Conservation (phyloP, 2,329 filamentous ascomycete genomes). For the Xylaria sp. region DNA sequence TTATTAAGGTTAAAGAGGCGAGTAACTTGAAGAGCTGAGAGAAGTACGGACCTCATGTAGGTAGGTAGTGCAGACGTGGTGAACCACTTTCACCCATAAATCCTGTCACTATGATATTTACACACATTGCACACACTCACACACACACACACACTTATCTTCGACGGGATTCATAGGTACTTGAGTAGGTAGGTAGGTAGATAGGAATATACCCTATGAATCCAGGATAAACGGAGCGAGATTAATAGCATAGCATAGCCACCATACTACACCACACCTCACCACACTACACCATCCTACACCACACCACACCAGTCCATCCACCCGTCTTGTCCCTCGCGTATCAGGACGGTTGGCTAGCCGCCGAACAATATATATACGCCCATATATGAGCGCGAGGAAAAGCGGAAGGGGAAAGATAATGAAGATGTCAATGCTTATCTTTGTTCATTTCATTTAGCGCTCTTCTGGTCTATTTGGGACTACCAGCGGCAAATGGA, state of each 20-base stretch:
- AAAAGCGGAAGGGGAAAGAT: not conserved
- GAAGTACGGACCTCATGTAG: no score
- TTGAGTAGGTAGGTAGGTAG: no score
- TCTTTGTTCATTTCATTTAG: not conserved
- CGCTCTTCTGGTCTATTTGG: not conserved
- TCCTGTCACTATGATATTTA: no score
- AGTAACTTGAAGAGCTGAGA: no score
- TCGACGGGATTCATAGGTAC: no score
- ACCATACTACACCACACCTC: not conserved
- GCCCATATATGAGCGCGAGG: not conserved
- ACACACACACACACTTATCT: no score
- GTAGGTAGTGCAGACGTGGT: no score
- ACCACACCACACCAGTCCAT: not conserved
- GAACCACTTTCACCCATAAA: no score
- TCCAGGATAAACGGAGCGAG: not conserved
- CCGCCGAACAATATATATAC: constrained; percentile 14
- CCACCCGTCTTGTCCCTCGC: not conserved
- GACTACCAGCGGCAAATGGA: constrained; percentile 5
- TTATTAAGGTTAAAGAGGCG: no score
- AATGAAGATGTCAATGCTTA: not conserved
- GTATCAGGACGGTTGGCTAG: constrained; percentile 19
- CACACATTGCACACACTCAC: no score
- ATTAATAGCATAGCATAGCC: constrained; percentile 1
- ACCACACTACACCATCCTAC: not conserved
- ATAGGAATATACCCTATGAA: no score